Conservation (phyloP, 306 rosid species). For the Pachyrhizus erosus region DNA sequence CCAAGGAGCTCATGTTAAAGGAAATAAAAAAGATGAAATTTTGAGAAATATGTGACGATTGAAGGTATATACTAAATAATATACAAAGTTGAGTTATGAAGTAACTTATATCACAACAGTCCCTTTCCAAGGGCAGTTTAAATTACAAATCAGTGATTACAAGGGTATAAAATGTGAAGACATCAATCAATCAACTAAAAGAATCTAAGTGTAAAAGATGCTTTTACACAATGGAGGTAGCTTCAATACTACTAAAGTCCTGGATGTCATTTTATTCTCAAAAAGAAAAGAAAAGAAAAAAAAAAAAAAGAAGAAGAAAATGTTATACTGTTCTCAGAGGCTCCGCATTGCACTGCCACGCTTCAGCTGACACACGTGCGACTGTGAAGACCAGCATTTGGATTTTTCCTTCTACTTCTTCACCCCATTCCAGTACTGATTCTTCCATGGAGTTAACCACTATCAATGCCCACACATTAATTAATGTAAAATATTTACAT, state of each 20-base stretch:
- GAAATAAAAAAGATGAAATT: not conserved
- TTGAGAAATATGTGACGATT: slow-evolving; percentile 18
- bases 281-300: not conserved
- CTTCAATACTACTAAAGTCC: slow-evolving; percentile 35
- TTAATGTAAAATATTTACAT: not conserved
- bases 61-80: slow-evolving; percentile 26
- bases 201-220: slow-evolving; percentile 39
- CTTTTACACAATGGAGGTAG: slow-evolving; percentile 45
- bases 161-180: slow-evolving; percentile 24
- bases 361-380: slow-evolving; percentile 71
- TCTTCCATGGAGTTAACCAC: not conserved
- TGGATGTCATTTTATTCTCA: slow-evolving; percentile 38
- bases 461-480: not conserved
- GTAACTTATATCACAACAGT: slow-evolving; percentile 12
- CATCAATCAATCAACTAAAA: slow-evolving; percentile 42
- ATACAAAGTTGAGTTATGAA: slow-evolving; percentile 30
- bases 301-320: too few species aligned
- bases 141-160: slow-evolving; percentile 40
- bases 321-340: too few species aligned
- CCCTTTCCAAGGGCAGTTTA: not conserved
- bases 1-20: not conserved
- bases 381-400: slow-evolving; percentile 61
- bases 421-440: too few species aligned
- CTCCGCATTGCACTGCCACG: slow-evolving; percentile 76
- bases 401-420: too few species aligned